Evolutionary conservation across 306 rosid species (phyloP), one percentile per base, ranked within the genome.

Genomic region (Ceratonia siliqua): DNA sequence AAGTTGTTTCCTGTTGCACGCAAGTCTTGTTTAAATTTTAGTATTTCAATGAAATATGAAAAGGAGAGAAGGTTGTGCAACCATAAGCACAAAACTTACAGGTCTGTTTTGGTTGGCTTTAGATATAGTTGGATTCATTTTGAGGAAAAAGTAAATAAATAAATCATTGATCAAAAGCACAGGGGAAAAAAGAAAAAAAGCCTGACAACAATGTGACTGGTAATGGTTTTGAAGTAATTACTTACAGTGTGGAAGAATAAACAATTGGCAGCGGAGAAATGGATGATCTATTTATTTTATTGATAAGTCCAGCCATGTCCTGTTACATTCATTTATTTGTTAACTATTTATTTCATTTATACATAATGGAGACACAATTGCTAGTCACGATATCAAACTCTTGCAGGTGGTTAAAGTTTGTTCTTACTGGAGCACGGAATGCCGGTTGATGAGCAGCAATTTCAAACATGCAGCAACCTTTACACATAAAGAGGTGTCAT

Each of bases 401-500:
- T 52, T 18, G 48, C 56, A 73, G 58, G 62, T 35, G 46, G 56
- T 62, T 74, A 22, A 68, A 52, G 72, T 62, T 13, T 42, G 27
- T 76, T 74, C 91, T 82, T 85, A 92, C 98, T 15, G 98, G 92
- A 70, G 98, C 98, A 72, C 94, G 86, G 74, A 92, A 92, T 25
- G 98, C 96, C 7, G 98, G 92, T 62, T 92, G 98, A 75, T 90
- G 96, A 11, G 89, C 96, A 67, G 92, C 88, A 65, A 92, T 88
- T 84, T 92, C 98, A 81, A 92, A 92, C 94, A 92, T 85, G 85
- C 96, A 87, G 88, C 98, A 90, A 77, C 98, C 98, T 92, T 79
- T 22, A 88, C 65, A 57, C 12, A 55, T 11, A 75, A 62, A 6
- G 68, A 68, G 39, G 46, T 49, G 38, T 81, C 80, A 81, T 62